Conservation (phyloP, 2,329 filamentous ascomycete genomes). For the Cladosporium sp. region DNA sequence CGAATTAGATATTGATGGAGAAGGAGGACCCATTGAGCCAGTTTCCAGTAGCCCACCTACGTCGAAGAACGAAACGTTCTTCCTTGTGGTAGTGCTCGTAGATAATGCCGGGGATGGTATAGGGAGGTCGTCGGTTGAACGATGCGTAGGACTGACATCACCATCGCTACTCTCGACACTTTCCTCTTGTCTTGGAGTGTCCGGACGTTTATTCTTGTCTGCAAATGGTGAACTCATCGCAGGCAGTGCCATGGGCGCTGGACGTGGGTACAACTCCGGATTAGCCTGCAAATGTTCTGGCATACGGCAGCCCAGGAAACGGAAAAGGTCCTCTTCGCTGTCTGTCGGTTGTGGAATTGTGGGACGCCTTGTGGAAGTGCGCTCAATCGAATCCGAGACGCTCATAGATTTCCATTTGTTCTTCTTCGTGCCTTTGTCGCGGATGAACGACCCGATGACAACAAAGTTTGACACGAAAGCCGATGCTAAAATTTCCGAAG, state of each 20-base stretch:
- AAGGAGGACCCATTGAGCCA: slow-evolving; percentile 36
- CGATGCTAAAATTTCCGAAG: slow-evolving; percentile 85
- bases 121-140: slow-evolving; percentile 10
- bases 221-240: slow-evolving; percentile 26
- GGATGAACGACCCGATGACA: slow-evolving; percentile 87
- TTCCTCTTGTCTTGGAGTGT: slow-evolving; percentile 6
- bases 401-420: slow-evolving; percentile 68
- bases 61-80: slow-evolving; percentile 75
- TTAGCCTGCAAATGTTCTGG: slow-evolving; percentile 48
- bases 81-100: slow-evolving; percentile 17
- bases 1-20: slow-evolving; percentile 24
- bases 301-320: slow-evolving; percentile 72
- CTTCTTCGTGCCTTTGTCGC: slow-evolving; percentile 89
- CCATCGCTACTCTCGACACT: slow-evolving; percentile 4
- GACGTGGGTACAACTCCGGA: slow-evolving; percentile 34
- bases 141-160: slow-evolving; percentile 3
- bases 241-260: slow-evolving; percentile 43
- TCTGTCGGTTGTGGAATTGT: slow-evolving; percentile 72
- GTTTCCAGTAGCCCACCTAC: slow-evolving; percentile 73
- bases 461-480: slow-evolving; percentile 84
- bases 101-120: slow-evolving; percentile 23
- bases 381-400: slow-evolving; percentile 53
- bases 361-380: slow-evolving; percentile 59
- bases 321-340: slow-evolving; percentile 87
- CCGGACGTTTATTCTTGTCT: neutral